Conservation (phyloP, 2,329 filamentous ascomycete species). For the Fusarium sp. region DNA sequence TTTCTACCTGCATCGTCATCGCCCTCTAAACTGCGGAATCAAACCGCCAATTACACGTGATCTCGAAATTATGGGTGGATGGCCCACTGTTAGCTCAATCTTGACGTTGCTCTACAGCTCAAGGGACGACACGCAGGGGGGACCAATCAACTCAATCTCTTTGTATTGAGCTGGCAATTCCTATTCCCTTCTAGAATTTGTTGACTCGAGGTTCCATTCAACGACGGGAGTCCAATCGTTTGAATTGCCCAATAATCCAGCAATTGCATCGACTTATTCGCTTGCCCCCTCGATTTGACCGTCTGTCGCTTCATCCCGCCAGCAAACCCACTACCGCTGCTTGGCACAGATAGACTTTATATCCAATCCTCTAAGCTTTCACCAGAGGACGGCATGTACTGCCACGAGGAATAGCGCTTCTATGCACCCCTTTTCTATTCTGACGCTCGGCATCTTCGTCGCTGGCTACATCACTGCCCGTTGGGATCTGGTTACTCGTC, state of each 20-base stretch:
- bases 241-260: not conserved
- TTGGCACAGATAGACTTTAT: conserved; percentile 39
- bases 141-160: conserved; percentile 34
- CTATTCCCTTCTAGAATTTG: conserved; percentile 5
- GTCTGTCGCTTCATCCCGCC: conserved; percentile 25
- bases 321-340: conserved; percentile 37
- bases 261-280: not conserved
- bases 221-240: not conserved
- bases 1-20: conserved; percentile 18
- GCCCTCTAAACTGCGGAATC: conserved; percentile 15
- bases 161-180: conserved; percentile 35
- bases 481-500: conserved; percentile 96
- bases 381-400: conserved; percentile 56
- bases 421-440: conserved; percentile 98
- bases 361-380: conserved; percentile 21
- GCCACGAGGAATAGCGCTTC: conserved; percentile 58
- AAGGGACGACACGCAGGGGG: conserved; percentile 34
- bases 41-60: conserved; percentile 32
- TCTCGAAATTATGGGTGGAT: not conserved
- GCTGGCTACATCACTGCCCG: conserved; percentile 99
- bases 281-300: not conserved
- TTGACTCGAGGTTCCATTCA: conserved; percentile 2
- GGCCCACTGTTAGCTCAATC: conserved; percentile 36
- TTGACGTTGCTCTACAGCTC: conserved; percentile 27
- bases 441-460: conserved; percentile 98